These are phyloP conservation scores for Tricholoma flavovirens DNA, from an alignment of 768 basidiomycete genomes.

Conservation along the genomic window DNA sequence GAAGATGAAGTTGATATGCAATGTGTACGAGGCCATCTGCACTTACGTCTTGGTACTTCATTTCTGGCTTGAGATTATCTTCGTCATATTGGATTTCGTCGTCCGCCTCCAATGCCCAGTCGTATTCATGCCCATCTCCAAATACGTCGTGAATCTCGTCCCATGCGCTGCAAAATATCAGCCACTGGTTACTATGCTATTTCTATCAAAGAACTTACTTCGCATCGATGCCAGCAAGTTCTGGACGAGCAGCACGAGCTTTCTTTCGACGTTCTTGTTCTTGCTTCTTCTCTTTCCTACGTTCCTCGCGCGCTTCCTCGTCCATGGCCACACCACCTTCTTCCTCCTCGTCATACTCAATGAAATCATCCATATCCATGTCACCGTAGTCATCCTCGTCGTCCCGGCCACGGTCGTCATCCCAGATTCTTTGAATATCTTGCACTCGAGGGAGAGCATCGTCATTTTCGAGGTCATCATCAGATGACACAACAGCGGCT, in stretches of 20 bases:
- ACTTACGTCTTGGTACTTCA: conserved; percentile 79
- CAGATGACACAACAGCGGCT: conserved; percentile 62
- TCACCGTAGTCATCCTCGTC: conserved; percentile 74
- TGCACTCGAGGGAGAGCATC: conserved; percentile 52
- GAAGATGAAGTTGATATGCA: conserved; percentile 8
- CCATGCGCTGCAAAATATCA: conserved; percentile 62
- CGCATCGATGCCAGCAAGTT: conserved; percentile 75
- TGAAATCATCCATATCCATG: conserved; percentile 72
- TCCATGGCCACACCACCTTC: conserved; percentile 67
- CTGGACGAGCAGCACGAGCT: conserved; percentile 57
- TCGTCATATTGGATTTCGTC: conserved; percentile 50
- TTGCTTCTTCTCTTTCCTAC: conserved; percentile 59
- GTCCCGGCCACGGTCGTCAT: conserved; percentile 62
- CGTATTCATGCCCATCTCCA: conserved; percentile 94
- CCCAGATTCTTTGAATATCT: conserved; percentile 75
- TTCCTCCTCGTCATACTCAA: conserved; percentile 77
- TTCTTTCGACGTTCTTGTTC: conserved; percentile 66
- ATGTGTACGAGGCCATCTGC: background rate
- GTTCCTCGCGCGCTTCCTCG: conserved; percentile 70
- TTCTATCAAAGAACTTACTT: conserved; percentile 46
- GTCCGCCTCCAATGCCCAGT: conserved; percentile 87
- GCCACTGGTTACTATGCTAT: conserved; percentile 5
- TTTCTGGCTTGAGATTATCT: conserved; percentile 56
- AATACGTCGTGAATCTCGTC: conserved; percentile 95
- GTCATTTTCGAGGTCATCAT: conserved; percentile 65